Evolutionary conservation across 306 rosid species (phyloP), one percentile per base, ranked within the genome.

Genomic region (Ceratonia siliqua): DNA sequence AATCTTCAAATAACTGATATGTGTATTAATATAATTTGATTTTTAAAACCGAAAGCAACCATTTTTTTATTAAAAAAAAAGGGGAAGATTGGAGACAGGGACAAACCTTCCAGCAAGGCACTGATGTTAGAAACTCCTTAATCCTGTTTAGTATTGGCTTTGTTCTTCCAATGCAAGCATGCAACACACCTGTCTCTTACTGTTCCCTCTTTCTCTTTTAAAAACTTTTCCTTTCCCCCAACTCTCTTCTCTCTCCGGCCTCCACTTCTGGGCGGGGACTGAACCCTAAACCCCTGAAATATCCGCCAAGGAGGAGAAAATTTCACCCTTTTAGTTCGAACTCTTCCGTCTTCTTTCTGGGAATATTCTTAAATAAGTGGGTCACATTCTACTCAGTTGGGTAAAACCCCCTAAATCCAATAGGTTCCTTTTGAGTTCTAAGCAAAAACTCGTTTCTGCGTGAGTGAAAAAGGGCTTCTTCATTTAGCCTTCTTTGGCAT

Each of bases 61-160:
- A n/a, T n/a, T n/a, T n/a, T n/a, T n/a, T n/a, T n/a, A n/a, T n/a
- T n/a, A n/a, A 24, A 7, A 22, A 25, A 20, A 5, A 0, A 3
- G 10, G 11, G 3, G 5, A 14, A 42, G 0, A 13, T 41, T 12
- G 50, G 48, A 56, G 10, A 10, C 6, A 41, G 62, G 68, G 84
- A 83, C 87, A 71, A 83, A 65, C 13, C 3, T 50, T 79, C 87
- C 87, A 79, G 64, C 82, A 20, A 38, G 66, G 32, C 83, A 56
- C n/a, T n/a, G 24, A 70, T 7, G 78, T 63, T 33, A 67, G 61
- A 69, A 41, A 38, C 85, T 32, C 84, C 4, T 20, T 39, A 83
- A 81, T 70, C 78, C 76, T 61, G 86, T 79, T 79, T 32, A 4
- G 32, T 82, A 70, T 75, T 78, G 73, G 75, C 25, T 70, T 81